Percentiles rank a stretch among this genome's conserved stretches.
Evolutionary conservation across 768 basidiomycete genomes (phyloP).

Genomic region (Sarcodon aspratus): DNA sequence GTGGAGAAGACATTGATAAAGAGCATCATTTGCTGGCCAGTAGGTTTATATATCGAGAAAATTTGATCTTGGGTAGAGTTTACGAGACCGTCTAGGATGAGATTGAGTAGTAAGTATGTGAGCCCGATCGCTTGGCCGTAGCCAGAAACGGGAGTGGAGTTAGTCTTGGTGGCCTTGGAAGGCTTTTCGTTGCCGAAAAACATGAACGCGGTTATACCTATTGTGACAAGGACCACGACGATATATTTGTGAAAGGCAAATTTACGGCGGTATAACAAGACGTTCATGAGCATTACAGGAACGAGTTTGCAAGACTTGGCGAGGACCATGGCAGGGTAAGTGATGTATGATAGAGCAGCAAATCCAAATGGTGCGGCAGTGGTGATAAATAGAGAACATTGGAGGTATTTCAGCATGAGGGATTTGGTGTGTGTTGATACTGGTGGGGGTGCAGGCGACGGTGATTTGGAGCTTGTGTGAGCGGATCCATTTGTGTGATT

Average conservation of each 20-base stretch:
- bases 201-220: conserved; percentile 93
- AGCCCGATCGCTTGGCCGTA: conserved; percentile 53
- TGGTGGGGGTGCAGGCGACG: conserved; percentile 18
- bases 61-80: conserved; percentile 98
- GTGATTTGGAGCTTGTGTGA: conserved; percentile 20
- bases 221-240: conserved; percentile 87
- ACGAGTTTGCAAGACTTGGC: conserved; percentile 99
- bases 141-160: conserved; percentile 14
- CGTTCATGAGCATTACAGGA: conserved; percentile 97
- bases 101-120: conserved; percentile 71
- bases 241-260: conserved; percentile 94
- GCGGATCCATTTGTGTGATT: conserved; percentile 23
- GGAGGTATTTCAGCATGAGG: conserved; percentile 67
- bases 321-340: conserved; percentile 97
- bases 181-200: conserved; percentile 58
- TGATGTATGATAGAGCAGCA: conserved; percentile 88
- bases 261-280: conserved; percentile 83
- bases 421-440: conserved; percentile 14
- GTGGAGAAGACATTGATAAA: conserved; percentile 91
- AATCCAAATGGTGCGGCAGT: conserved; percentile 93
- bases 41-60: conserved; percentile 61
- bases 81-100: conserved; percentile 83
- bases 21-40: conserved; percentile 99
- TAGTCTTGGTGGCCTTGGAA: conserved; percentile 16
- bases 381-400: conserved; percentile 82